phyloP scores from a whole-genome alignment of 148 eudicot genomes.

The Dianthus caryophyllus region DNA sequence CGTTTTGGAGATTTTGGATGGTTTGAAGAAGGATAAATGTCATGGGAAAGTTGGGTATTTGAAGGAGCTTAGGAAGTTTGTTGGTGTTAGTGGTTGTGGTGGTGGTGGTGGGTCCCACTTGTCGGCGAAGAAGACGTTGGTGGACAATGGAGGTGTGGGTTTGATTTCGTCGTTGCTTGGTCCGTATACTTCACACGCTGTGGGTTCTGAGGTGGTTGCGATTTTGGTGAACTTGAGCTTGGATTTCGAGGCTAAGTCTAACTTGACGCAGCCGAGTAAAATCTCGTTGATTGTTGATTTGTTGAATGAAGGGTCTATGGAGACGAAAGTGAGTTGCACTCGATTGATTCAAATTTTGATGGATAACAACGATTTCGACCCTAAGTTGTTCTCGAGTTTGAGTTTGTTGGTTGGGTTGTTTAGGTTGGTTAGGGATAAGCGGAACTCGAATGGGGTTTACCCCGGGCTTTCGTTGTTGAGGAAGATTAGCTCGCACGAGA shows the following conservation, averaged over 20 bases:
- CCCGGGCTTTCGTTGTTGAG: constrained; percentile 62
- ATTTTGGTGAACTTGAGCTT: constrained; percentile 61
- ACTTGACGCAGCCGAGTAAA: constrained; percentile 61
- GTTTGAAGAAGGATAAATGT: constrained; percentile 71
- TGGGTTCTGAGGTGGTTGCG: constrained; percentile 71
- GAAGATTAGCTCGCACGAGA: constrained; percentile 46
- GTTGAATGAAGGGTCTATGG: constrained; percentile 86
- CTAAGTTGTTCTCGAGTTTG: constrained; percentile 60
- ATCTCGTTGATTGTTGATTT: constrained; percentile 76
- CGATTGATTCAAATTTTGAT: constrained; percentile 53
- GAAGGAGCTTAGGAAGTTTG: constrained; percentile 56
- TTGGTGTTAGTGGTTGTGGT: too few relatives aligned
- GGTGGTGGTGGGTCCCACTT: too few relatives aligned
- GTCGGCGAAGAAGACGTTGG: constrained; percentile 62
- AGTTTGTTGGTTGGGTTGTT: constrained; percentile 77
- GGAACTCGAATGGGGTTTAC: constrained; percentile 51
- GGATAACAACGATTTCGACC: constrained; percentile 39
- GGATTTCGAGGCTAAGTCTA: constrained; percentile 40
- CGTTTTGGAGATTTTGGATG: constrained; percentile 62
- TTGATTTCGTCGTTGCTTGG: constrained; percentile 59
- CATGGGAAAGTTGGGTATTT: constrained; percentile 60
- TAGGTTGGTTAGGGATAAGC: constrained; percentile 65
- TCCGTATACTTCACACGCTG: constrained; percentile 72
- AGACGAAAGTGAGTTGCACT: constrained; percentile 73
- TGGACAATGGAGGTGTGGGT: constrained; percentile 53